A percentile compares a stretch with the other conserved stretches of the same genome.
phyloP scores from a whole-genome alignment of 305 asterid species.

The Fraxinus platypoda region DNA sequence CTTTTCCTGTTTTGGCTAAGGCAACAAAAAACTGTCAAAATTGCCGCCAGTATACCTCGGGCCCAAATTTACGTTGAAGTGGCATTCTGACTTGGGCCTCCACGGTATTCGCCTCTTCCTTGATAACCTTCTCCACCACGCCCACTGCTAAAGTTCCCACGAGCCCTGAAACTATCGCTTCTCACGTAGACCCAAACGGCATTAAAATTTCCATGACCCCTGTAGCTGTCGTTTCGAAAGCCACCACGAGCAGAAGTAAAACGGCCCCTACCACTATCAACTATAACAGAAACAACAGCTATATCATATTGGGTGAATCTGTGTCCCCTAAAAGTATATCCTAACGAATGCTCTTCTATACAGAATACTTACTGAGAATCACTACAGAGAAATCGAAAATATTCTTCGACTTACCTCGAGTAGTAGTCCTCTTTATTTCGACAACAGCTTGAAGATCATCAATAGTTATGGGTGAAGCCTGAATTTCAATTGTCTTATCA shows the following conservation, averaged over 20 bases:
- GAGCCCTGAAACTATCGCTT: slow-evolving; percentile 58
- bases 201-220: slow-evolving; percentile 59
- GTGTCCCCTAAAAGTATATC: background rate
- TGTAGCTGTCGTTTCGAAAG: slow-evolving; percentile 53
- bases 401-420: slow-evolving; percentile 54
- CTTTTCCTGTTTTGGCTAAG: slow-evolving; percentile 6
- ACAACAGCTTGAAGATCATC: slow-evolving; percentile 68
- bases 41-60: slow-evolving; percentile 15
- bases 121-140: slow-evolving; percentile 51
- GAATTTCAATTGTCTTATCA: slow-evolving; percentile 4
- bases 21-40: slow-evolving; percentile 26
- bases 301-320: slow-evolving; percentile 1
- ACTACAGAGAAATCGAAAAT: background rate
- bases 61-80: slow-evolving; percentile 20
- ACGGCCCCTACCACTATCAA: slow-evolving; percentile 66
- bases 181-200: slow-evolving; percentile 58
- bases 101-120: slow-evolving; percentile 41
- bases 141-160: slow-evolving; percentile 50
- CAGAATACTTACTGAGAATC: background rate
- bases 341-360: background rate
- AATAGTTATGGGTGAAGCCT: slow-evolving; percentile 79
- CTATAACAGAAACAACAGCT: slow-evolving; percentile 33
- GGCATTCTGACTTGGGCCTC: slow-evolving; percentile 14
- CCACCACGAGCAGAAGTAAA: slow-evolving; percentile 61
- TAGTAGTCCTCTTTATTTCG: slow-evolving; percentile 78